A percentile compares a stretch with the other conserved stretches of the same genome.
These are phyloP conservation scores for Botrytis squamosa DNA, from an alignment of 2,329 filamentous ascomycete genomes.

Conservation along the genomic window DNA sequence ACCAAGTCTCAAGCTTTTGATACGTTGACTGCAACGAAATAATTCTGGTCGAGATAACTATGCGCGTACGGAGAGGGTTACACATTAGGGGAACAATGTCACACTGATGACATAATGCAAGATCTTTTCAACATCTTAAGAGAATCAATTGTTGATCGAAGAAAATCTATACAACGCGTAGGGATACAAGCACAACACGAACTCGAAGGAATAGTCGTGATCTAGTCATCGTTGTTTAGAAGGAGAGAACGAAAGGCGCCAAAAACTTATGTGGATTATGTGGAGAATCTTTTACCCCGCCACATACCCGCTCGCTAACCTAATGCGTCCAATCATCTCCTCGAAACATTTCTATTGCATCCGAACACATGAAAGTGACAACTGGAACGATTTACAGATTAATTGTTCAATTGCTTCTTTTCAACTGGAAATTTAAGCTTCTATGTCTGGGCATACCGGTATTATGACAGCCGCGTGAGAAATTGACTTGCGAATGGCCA, in stretches of 20 bases:
- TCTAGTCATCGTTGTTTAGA: background rate
- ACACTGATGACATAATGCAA: background rate
- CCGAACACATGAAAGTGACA: background rate
- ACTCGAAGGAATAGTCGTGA: background rate
- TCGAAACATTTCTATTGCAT: background rate
- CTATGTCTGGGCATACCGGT: background rate
- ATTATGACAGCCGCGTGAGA: background rate
- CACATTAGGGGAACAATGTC: background rate
- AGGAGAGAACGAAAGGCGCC: background rate
- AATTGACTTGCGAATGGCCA: background rate
- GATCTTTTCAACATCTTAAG: background rate
- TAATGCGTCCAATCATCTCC: background rate
- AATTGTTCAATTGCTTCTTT: background rate
- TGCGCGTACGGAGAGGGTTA: background rate
- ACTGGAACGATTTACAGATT: background rate
- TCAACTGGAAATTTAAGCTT: background rate
- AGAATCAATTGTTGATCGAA: rapidly evolving
- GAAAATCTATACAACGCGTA: background rate
- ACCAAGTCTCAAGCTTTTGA: background rate
- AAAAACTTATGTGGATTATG: background rate
- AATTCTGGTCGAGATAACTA: background rate
- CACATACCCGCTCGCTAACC: background rate
- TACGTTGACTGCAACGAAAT: background rate
- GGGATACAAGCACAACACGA: background rate
- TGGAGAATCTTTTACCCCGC: background rate